Conservation (phyloP, 75 land plant genomes). For the Adiantum capillusveneris region DNA sequence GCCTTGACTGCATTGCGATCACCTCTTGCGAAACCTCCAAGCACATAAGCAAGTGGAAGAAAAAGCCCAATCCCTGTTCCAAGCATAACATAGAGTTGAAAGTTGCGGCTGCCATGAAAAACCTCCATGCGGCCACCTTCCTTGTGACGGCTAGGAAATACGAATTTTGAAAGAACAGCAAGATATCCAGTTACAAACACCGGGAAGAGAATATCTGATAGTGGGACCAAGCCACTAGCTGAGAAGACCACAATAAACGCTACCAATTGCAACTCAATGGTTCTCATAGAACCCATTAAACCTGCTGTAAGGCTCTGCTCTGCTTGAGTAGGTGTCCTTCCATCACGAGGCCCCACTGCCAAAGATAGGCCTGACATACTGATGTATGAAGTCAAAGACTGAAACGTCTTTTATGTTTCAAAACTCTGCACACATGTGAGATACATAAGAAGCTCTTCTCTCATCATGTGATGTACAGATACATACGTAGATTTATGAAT, state of each 20-base stretch:
- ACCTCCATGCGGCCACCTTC: slow-evolving; percentile 21
- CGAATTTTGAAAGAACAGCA: slow-evolving; percentile 44
- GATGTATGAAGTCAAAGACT: background rate
- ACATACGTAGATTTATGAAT: too few relatives aligned
- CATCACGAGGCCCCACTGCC: slow-evolving; percentile 39
- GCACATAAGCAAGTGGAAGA: slow-evolving; percentile 76
- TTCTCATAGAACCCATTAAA: slow-evolving; percentile 78
- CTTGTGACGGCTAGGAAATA: slow-evolving; percentile 47
- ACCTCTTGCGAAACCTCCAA: slow-evolving; percentile 87
- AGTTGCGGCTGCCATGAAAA: slow-evolving; percentile 48
- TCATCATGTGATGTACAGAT: too few relatives aligned
- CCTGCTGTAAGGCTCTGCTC: slow-evolving; percentile 15
- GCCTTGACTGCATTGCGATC: slow-evolving; percentile 70
- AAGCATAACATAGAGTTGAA: slow-evolving; percentile 56
- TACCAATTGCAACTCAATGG: slow-evolving; percentile 85
- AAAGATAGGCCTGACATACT: slow-evolving; percentile 53
- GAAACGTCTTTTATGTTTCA: too few relatives aligned
- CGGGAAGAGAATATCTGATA: slow-evolving; percentile 71
- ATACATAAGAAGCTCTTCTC: too few relatives aligned
- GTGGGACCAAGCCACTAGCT: slow-evolving; percentile 76
- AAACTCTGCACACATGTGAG: too few relatives aligned
- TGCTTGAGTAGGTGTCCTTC: slow-evolving; percentile 6
- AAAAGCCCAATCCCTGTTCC: slow-evolving; percentile 76
- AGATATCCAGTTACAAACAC: slow-evolving; percentile 48
- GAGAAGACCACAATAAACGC: slow-evolving; percentile 95